phyloP scores from a whole-genome alignment of 2,329 filamentous ascomycete species.

The Berkeleyomyces basicola region DNA sequence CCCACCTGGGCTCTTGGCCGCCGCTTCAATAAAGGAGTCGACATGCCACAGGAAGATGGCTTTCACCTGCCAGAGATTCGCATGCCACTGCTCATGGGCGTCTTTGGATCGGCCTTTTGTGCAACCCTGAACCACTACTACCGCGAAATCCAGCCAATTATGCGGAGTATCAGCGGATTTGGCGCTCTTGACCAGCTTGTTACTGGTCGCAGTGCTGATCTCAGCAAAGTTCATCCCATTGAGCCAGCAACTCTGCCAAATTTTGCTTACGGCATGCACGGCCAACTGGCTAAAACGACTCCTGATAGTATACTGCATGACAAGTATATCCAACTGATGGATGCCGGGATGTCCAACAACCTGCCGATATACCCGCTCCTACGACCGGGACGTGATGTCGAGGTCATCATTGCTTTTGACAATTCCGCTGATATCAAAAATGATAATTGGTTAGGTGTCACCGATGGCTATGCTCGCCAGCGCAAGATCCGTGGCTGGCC shows the following conservation, averaged over 20 bases:
- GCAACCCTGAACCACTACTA: conserved; percentile 94
- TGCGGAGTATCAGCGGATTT: conserved; percentile 61
- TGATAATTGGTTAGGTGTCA: conserved; percentile 91
- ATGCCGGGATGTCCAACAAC: conserved; percentile 98
- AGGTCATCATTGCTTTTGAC: conserved; percentile 85
- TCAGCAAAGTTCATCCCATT: conserved; percentile 87
- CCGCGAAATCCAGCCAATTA: conserved; percentile 71
- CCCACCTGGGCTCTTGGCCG: conserved; percentile 88
- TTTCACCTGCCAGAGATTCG: conserved; percentile 68
- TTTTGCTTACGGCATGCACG: conserved; percentile 67
- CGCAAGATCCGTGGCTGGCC: conserved; percentile 91
- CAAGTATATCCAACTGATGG: conserved; percentile 72
- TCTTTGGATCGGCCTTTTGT: conserved; percentile 96
- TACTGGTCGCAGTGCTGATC: conserved; percentile 62
- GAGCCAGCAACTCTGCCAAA: conserved; percentile 85
- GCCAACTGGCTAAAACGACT: conserved; percentile 55
- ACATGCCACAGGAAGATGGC: conserved; percentile 44
- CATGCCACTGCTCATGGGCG: conserved; percentile 69
- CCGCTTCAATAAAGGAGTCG: conserved; percentile 56
- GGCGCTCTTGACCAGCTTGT: conserved; percentile 66
- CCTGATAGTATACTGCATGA: conserved; percentile 57
- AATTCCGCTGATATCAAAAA: conserved; percentile 83
- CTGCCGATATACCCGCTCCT: conserved; percentile 89
- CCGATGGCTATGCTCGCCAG: conserved; percentile 82
- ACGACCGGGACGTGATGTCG: conserved; percentile 71